Percentiles rank a stretch among this genome's conserved stretches.
phyloP scores from a whole-genome alignment of 2,329 filamentous ascomycete species.

The Helotiales sp. region DNA sequence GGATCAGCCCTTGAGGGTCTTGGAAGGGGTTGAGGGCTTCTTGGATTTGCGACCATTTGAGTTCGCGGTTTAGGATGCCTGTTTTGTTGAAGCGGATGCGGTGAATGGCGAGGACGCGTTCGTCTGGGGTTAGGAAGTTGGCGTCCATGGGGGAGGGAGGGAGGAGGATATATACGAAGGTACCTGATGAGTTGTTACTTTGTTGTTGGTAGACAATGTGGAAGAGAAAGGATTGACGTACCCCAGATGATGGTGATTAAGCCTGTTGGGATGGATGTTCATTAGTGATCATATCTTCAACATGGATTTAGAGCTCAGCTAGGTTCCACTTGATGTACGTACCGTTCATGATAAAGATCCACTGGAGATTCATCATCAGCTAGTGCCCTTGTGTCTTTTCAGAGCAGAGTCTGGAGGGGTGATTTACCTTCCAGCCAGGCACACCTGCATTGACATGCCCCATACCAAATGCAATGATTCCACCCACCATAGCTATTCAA shows the following conservation, averaged over 20 bases:
- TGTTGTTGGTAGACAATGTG: too few relatives aligned
- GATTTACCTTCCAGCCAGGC: neutral
- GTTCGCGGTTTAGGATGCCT: neutral
- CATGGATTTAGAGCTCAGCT: too few relatives aligned
- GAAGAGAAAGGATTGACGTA: too few relatives aligned
- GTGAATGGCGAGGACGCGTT: neutral
- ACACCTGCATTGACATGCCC: neutral
- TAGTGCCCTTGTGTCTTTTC: too few relatives aligned
- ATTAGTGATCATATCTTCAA: too few relatives aligned
- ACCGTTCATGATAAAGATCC: slow-evolving; percentile 1
- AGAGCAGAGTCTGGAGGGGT: too few relatives aligned
- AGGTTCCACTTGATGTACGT: too few relatives aligned
- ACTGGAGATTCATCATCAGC: too few relatives aligned
- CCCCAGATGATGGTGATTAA: neutral
- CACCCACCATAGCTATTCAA: neutral
- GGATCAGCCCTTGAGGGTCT: neutral
- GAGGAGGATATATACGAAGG: neutral
- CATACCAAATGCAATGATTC: neutral
- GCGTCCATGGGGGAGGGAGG: neutral
- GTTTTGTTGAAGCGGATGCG: neutral
- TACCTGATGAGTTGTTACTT: too few relatives aligned
- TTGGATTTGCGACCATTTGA: neutral
- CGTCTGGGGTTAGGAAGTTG: neutral
- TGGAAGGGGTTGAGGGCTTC: neutral
- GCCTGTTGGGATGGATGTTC: neutral